Evolutionary conservation across 805 yeast genomes (phyloP).

Genomic region (Tetrapisispora taiwanensis): DNA sequence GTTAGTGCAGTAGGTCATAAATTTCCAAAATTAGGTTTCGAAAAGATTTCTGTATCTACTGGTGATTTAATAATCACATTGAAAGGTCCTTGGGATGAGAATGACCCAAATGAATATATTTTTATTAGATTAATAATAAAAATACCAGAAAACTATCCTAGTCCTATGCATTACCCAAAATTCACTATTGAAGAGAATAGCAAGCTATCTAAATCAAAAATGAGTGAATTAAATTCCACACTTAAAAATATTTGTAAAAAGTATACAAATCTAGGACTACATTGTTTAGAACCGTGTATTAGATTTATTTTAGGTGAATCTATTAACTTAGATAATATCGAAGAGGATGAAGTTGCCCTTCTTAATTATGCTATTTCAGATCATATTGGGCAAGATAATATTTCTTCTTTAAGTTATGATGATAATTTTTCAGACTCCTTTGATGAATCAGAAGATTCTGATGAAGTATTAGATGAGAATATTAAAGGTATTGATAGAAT

Average conservation of each 20-base stretch:
- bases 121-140: conserved; percentile 61
- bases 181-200: conserved; percentile 73
- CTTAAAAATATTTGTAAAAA: conserved; percentile 47
- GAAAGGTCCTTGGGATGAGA: conserved; percentile 62
- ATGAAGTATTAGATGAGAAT: conserved; percentile 26
- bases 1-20: conserved; percentile 80
- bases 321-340: conserved; percentile 35
- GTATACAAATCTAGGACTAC: conserved; percentile 47
- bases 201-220: conserved; percentile 43
- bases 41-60: conserved; percentile 77
- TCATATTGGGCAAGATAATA: conserved; percentile 27
- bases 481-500: not conserved
- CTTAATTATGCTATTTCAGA: conserved; percentile 26
- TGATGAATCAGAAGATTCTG: conserved; percentile 34
- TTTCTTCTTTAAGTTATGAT: conserved; percentile 26
- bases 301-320: conserved; percentile 75
- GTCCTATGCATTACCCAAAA: conserved; percentile 36
- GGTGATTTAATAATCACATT: conserved; percentile 71
- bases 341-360: conserved; percentile 29
- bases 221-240: conserved; percentile 40
- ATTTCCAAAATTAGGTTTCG: conserved; percentile 79
- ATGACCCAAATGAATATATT: conserved; percentile 34
- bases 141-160: conserved; percentile 70
- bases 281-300: conserved; percentile 73
- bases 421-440: conserved; percentile 16